A percentile compares a stretch with the other conserved stretches of the same genome.
Evolutionary conservation across 176 grass and related monocot species (phyloP).

Genomic region (Aegilops longissima): DNA sequence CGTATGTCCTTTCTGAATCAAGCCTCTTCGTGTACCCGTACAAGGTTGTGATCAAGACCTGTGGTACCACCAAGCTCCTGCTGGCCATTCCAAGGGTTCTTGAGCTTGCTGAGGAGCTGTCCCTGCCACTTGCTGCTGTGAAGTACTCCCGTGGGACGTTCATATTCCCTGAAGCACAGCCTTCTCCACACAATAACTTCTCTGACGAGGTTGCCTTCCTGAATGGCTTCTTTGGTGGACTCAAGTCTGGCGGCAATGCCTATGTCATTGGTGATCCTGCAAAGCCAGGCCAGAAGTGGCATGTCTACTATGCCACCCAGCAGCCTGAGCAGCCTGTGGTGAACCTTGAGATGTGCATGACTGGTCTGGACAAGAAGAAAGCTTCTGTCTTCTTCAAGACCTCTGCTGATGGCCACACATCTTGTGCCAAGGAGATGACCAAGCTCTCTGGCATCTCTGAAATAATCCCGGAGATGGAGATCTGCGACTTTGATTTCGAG

Average conservation of each 20-base stretch:
- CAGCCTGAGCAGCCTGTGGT: conserved; percentile 60
- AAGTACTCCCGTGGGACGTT: conserved; percentile 78
- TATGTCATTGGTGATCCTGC: conserved; percentile 72
- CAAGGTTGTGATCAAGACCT: conserved; percentile 69
- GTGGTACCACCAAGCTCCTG: conserved; percentile 58
- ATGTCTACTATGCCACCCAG: conserved; percentile 66
- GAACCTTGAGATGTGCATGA: conserved; percentile 89
- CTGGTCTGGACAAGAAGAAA: conserved; percentile 56
- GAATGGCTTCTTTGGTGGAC: conserved; percentile 48
- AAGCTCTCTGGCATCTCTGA: conserved; percentile 62
- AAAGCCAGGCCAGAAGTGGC: conserved; percentile 62
- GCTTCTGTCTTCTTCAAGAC: conserved; percentile 77
- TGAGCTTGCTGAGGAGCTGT: conserved; percentile 73
- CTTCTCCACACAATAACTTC: conserved; percentile 73
- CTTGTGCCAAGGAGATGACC: conserved; percentile 71
- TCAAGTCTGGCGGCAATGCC: conserved; percentile 66
- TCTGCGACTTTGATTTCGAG: conserved; percentile 74
- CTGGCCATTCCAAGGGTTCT: conserved; percentile 60
- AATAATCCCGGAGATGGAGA: conserved; percentile 76
- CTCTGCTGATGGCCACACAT: conserved; percentile 42
- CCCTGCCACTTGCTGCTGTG: conserved; percentile 57
- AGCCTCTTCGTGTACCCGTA: conserved; percentile 62
- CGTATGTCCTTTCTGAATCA: conserved; percentile 62
- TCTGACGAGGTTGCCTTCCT: conserved; percentile 63
- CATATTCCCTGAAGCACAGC: conserved; percentile 69